Conservation (phyloP, 2,329 filamentous ascomycete species). For the Aspergillus neoniger region DNA sequence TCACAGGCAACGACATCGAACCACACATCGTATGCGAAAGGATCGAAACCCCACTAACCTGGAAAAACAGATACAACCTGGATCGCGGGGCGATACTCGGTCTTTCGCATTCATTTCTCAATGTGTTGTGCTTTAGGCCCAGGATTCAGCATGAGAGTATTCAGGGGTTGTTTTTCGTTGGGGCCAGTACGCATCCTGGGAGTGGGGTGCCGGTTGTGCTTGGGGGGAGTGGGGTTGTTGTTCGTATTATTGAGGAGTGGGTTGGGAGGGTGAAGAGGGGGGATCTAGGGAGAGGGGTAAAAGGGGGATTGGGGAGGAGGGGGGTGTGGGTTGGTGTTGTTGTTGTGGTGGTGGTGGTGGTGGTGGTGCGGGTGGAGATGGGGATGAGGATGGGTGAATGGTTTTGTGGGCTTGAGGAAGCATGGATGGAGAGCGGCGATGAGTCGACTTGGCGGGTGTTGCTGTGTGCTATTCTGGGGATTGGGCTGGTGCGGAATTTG, state of each 20-base stretch:
- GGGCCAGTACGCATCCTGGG: constrained; percentile 73
- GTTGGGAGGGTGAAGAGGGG: not conserved
- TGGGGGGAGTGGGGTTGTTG: constrained; percentile 20
- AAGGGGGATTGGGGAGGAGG: too few species aligned
- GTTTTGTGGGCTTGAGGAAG: not conserved
- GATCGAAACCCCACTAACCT: constrained; percentile 66
- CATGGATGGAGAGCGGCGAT: not conserved
- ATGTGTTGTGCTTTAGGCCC: constrained; percentile 38
- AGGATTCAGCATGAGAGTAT: constrained; percentile 29
- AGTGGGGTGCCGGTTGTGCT: constrained; percentile 68
- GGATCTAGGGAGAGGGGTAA: not conserved
- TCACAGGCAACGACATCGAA: constrained; percentile 58
- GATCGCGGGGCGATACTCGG: constrained; percentile 74
- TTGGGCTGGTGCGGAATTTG: too few species aligned
- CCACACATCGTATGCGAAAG: constrained; percentile 60
- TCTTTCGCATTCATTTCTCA: constrained; percentile 69
- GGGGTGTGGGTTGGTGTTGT: too few species aligned
- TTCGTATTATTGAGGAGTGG: not conserved
- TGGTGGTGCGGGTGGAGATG: not conserved
- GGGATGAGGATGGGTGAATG: not conserved
- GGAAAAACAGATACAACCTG: constrained; percentile 70
- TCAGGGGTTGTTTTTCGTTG: constrained; percentile 65
- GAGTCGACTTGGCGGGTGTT: not conserved
- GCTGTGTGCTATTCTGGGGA: not conserved
- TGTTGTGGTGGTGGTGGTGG: not conserved